Evolutionary conservation across 2,329 filamentous ascomycete species (phyloP).

Genomic region (Xenosphaeropsis pyriputrescens): DNA sequence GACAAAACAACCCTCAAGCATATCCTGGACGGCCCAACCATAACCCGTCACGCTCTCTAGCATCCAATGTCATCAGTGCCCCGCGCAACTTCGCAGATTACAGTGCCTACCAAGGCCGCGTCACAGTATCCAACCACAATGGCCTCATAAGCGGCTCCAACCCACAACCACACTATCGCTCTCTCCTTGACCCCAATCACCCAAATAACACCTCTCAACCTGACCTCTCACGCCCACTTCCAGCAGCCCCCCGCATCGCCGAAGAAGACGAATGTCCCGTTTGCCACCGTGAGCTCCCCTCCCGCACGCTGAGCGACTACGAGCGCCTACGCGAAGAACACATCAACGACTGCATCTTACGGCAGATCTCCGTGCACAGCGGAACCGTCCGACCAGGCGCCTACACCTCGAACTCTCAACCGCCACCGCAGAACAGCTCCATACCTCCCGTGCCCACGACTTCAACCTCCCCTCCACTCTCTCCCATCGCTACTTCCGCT

Average conservation of each 20-base stretch:
- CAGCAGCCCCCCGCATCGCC: constrained; percentile 26
- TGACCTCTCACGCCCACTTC: constrained; percentile 4
- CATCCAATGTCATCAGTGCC: too few relatives aligned
- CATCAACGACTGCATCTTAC: constrained; percentile 38
- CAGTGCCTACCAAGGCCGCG: too few relatives aligned
- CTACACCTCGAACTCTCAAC: constrained; percentile 2
- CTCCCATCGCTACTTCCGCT: not conserved
- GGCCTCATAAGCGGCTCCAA: not conserved
- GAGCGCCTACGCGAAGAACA: constrained; percentile 41
- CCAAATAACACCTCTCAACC: not conserved
- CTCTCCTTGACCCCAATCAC: constrained; percentile 3
- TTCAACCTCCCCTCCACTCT: constrained; percentile 2
- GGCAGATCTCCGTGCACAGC: constrained; percentile 4
- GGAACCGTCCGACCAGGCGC: constrained; percentile 3
- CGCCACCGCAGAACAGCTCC: not conserved
- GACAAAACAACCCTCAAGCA: not conserved
- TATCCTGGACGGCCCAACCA: too few relatives aligned
- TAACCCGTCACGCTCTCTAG: too few relatives aligned
- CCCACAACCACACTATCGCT: constrained; percentile 5
- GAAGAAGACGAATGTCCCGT: constrained; percentile 74
- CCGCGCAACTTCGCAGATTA: too few relatives aligned
- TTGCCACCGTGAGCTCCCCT: constrained; percentile 57
- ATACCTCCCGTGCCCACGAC: not conserved
- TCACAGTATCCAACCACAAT: not conserved
- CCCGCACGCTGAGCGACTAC: constrained; percentile 33